Conservation (phyloP, 106 monocot species). For the Iris macrosiphon region DNA sequence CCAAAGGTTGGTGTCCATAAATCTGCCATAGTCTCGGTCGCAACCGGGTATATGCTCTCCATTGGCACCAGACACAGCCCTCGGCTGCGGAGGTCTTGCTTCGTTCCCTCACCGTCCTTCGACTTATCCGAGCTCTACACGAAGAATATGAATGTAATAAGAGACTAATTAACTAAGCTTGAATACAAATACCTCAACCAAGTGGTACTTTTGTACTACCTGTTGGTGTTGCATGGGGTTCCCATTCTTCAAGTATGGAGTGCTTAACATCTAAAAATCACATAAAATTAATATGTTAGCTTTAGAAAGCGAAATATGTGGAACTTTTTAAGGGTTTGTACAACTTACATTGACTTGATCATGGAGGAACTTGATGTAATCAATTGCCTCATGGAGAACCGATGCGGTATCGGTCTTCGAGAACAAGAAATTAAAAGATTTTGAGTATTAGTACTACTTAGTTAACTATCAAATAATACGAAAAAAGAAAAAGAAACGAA, state of each 20-base stretch:
- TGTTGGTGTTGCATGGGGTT: conserved; percentile 50
- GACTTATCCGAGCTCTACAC: conserved; percentile 28
- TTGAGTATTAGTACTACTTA: background rate
- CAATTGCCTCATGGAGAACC: conserved; percentile 67
- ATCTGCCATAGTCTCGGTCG: conserved; percentile 41
- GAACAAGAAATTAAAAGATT: background rate
- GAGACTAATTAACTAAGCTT: background rate
- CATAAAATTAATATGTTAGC: background rate
- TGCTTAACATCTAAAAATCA: conserved; percentile 40
- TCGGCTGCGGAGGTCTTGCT: conserved; percentile 60
- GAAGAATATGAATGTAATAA: background rate
- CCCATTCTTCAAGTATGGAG: conserved; percentile 67
- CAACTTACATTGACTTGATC: conserved; percentile 57
- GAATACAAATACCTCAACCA: background rate
- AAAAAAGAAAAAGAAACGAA: background rate
- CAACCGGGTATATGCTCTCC: conserved; percentile 46
- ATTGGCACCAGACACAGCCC: conserved; percentile 75
- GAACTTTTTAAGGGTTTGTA: background rate
- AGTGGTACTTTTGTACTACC: conserved; percentile 15
- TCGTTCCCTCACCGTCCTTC: conserved; percentile 26
- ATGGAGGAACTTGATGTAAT: conserved; percentile 82
- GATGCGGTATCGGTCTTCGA: conserved; percentile 89
- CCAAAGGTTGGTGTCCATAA: conserved; percentile 71
- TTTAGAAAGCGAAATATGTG: background rate
- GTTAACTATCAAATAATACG: background rate